Base-by-base conservation (phyloP, 2,329 filamentous ascomycete genomes). In the Cercospora janseana region DNA sequence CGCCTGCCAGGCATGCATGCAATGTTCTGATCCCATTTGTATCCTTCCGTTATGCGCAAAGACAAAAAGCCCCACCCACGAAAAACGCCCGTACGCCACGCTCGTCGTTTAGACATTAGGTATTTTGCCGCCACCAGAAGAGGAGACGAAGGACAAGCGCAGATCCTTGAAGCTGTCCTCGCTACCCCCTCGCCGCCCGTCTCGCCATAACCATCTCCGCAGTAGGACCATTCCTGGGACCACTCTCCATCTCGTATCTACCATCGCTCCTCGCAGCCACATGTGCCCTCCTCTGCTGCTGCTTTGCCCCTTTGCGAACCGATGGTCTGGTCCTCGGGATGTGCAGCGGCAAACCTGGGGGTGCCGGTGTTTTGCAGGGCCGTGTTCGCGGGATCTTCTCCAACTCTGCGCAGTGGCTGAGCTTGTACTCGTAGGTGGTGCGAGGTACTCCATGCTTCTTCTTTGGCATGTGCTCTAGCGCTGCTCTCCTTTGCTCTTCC, bases 41-140 rank as follows among this genome's bases (percentile, higher is more conserved):
- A n/a, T 37, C 16, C 16, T 40, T 13, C 21, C 21, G 24, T 18
- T 38, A 20, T 21, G 18, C 21, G 13, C 18, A 40, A 40, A 40
- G 15, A 21, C 35, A 40, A 10, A 38, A 24, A 40, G 21, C 23
- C n/a, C 7, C 29, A 7, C 12, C 29, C 29, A 32, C n/a, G n/a
- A 32, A n/a, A 4, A 40, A 40, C 35, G 23, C 35, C 35, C 7
- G 13, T n/a, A 40, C 35, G 35, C 35, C 35, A 13, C 35, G 35
- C 35, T 40, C 20, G 35, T 40, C 35, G 35, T 40, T 40, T 40
- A 40, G 35, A 40, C 35, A 40, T 40, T 40, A 40, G 6, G 35
- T 40, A 40, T 40, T 26, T 23, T 23, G 23, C 35, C 35, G 35
- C n/a, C n/a, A n/a, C n/a, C n/a, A 40, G 35, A 13, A 40, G 35